These are phyloP conservation scores for Blakeslea trispora DNA, from an alignment of 371 early-diverging fungal species.

Conservation along the genomic window DNA sequence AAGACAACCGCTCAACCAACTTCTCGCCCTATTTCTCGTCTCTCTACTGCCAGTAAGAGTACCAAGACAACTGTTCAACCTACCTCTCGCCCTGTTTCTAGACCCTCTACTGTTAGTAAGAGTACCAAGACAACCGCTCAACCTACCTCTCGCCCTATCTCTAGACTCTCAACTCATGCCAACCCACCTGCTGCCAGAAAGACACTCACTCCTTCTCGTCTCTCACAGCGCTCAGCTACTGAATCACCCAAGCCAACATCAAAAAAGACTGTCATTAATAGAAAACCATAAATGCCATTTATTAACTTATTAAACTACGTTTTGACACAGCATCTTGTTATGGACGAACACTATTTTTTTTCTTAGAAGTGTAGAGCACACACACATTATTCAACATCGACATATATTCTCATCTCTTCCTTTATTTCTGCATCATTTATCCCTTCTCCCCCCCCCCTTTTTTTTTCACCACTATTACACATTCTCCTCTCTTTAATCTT, in stretches of 20 bases:
- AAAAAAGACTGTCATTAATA: constrained; percentile 22
- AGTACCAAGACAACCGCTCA: neutral
- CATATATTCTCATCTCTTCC: neutral
- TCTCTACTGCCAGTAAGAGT: neutral
- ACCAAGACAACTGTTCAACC: neutral
- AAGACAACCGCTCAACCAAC: neutral
- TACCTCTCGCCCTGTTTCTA: neutral
- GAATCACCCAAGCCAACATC: neutral
- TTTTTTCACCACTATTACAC: neutral
- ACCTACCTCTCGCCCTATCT: too few relatives aligned
- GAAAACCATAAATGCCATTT: constrained; percentile 13
- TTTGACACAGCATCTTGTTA: constrained; percentile 1
- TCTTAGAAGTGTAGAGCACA: neutral
- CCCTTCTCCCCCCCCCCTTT: neutral
- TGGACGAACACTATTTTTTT: neutral
- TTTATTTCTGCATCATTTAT: neutral
- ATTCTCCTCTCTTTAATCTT: neutral
- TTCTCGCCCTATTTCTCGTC: constrained; percentile 1
- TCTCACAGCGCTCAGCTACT: neutral
- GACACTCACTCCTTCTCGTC: neutral
- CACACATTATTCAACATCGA: neutral
- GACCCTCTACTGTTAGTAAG: neutral
- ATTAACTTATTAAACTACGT: constrained; percentile 4
- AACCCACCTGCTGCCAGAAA: neutral
- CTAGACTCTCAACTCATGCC: too few relatives aligned